Percentiles rank a stretch among this genome's conserved stretches.
phyloP scores from a whole-genome alignment of 225 moss, liverwort and hornwort genomes.

The Polytrichum commune region DNA sequence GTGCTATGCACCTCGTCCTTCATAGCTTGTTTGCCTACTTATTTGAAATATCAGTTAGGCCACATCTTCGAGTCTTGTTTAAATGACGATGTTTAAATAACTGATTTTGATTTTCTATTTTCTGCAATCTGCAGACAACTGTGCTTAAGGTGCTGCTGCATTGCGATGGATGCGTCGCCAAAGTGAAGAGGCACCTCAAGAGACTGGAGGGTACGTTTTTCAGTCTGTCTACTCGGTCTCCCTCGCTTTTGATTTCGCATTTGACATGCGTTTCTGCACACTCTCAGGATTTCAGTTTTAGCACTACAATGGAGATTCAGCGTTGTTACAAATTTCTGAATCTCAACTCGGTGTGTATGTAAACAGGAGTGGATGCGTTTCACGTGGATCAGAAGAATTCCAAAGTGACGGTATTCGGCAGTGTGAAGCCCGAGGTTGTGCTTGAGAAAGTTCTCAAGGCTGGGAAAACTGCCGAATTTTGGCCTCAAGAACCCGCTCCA shows the following conservation, averaged over 20 bases:
- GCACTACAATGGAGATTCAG: no score
- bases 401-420: constrained; percentile 45
- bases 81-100: no score
- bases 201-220: constrained; percentile 36
- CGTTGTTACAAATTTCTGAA: no score
- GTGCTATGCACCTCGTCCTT: background rate
- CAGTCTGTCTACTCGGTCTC: no score
- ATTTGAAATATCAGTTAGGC: background rate
- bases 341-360: no score
- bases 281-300: background rate
- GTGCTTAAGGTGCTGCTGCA: constrained; percentile 52
- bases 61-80: background rate
- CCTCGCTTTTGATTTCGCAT: background rate
- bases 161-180: constrained; percentile 56
- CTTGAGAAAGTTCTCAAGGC: constrained; percentile 40
- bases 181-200: constrained; percentile 50
- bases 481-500: constrained; percentile 18
- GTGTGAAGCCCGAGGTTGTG: constrained; percentile 36
- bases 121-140: constrained; percentile 20
- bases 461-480: constrained; percentile 48
- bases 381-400: constrained; percentile 43
- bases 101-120: background rate
- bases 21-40: background rate
- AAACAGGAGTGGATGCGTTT: constrained; percentile 36
- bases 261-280: background rate